Evolutionary conservation across 1,284 basidiomycete species (phyloP).

Genomic region (Heterobasidion irregulare): DNA sequence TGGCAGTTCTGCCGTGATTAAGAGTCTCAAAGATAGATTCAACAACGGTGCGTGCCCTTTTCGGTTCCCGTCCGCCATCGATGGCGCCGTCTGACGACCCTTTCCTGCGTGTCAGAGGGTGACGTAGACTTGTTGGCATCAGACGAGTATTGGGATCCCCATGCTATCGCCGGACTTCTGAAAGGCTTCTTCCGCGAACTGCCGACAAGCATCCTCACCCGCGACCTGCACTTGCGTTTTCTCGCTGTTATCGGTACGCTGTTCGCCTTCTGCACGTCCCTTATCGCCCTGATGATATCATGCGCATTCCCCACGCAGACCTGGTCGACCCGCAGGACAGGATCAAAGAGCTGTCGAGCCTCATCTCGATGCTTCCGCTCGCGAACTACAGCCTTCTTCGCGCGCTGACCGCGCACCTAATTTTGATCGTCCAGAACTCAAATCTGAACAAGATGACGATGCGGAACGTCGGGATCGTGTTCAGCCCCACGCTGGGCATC

Average conservation of each 20-base stretch:
- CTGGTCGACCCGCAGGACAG: constrained; percentile 84
- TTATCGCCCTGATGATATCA: constrained; percentile 7
- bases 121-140: constrained; percentile 82
- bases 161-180: constrained; percentile 88
- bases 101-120: constrained; percentile 51
- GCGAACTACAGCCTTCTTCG: constrained; percentile 93
- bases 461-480: constrained; percentile 97
- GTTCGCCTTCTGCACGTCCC: constrained; percentile 2
- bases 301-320: constrained; percentile 38
- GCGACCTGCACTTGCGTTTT: constrained; percentile 83
- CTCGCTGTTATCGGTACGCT: constrained; percentile 83
- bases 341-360: constrained; percentile 76
- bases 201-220: constrained; percentile 86
- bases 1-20: constrained; percentile 91
- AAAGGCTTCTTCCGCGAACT: constrained; percentile 89
- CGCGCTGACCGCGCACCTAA: constrained; percentile 91
- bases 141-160: constrained; percentile 91
- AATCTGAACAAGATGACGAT: constrained; percentile 97
- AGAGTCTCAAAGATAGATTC: constrained; percentile 88
- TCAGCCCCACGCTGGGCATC: constrained; percentile 91
- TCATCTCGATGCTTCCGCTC: constrained; percentile 83
- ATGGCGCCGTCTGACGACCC: neutral
- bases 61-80: neutral
- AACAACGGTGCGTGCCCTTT: constrained; percentile 53
- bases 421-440: constrained; percentile 89